Evolutionary conservation across 176 grass and related monocot species (phyloP), one percentile per base, ranked within the genome.

Genomic region (Musa itinerans): DNA sequence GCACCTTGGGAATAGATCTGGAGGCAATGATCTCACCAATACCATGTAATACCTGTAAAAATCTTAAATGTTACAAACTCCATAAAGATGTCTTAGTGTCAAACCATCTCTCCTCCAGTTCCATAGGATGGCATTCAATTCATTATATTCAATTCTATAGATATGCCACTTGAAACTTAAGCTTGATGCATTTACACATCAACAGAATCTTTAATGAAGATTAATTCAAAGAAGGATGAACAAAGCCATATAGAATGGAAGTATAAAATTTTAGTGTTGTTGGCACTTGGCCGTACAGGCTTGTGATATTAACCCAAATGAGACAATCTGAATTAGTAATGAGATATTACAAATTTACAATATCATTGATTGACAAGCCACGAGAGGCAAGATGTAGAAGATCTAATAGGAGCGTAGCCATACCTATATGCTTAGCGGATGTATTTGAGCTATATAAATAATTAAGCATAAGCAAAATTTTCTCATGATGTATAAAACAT

Each of bases 1-100:
- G 19, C 80, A 96, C 93, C 93, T 96, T 96, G 23, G 89, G 87
- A 53, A 96, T 88, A 72, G 83, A 81, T 86, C 89, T 90, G 63
- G 93, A 90, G 63, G 85, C 85, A 87, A 92, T 85, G 70, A 54
- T 90, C 71, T 96, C 93, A 76, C 93, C 87, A 75, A 96, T 87
- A 22, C 90, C 93, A 53, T 79, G 79, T 73, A 96, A 78, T 72
- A 96, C 87, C 93, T 96, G 84, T 6, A 71, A 83, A 17, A 29
- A 79, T 11, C 2, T 74, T 83, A 61, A 71, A 58, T 70, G 15
- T 96, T 78, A 83, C 34, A 29, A 54, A 74, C 5, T 70, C 14
- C 14, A 64, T 22, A 66, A 22, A 63, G 7, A 68, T 43, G 48
- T 22, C 13, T 19, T 43, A 17, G 78, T 43, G 55, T 29, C 52